Base-by-base conservation (phyloP, 768 basidiomycete genomes). In the Tylopilus intermedius region DNA sequence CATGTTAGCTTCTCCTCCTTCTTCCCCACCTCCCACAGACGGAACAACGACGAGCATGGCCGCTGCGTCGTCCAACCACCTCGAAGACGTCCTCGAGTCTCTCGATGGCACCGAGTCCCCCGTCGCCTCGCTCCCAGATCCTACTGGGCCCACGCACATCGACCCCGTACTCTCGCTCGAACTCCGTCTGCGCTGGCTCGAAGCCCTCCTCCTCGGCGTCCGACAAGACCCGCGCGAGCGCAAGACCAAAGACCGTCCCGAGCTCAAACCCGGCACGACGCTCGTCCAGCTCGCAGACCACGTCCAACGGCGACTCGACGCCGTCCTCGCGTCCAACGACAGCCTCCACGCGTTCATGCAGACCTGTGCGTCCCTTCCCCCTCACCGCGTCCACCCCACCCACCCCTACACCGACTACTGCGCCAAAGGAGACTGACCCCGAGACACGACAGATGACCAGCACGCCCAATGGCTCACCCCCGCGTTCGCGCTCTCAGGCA, bases 151-250 rank as follows among this genome's bases (percentile, higher is more conserved):
- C 45, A 24, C 55, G 59, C 15, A 45, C 22, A 83, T 92, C 42
- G 80, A 86, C 32, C 84, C 90, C 5, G 68, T 68, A 0, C 72
- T 88, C 13, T 85, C 90, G 3, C 71, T 93, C 10, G 84, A 91
- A 59, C 72, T 93, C 21, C 79, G 90, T 1, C 65, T 92, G 33
- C 75, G 86, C 51, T 90, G 88, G 87, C 73, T 93, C 2, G 90
- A 91, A 64, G 87, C 88, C 15, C 72, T 93, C 47, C 71, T 91
- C 3, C 67, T 82, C 38, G 90, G 90, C 38, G 76, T 84, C 21
- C 78, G 77, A 46, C 77, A 76, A 44, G 75, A 79, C 39, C 49
- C 65, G 50, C 74, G 72, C 67, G 56, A 77, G 68, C 64, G 72
- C 70, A 59, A 74, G 64, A 61, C 50, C 30, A 30, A 30, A 30